phyloP scores from a whole-genome alignment of 805 yeast species.

The Hanseniaspora lachancei region DNA sequence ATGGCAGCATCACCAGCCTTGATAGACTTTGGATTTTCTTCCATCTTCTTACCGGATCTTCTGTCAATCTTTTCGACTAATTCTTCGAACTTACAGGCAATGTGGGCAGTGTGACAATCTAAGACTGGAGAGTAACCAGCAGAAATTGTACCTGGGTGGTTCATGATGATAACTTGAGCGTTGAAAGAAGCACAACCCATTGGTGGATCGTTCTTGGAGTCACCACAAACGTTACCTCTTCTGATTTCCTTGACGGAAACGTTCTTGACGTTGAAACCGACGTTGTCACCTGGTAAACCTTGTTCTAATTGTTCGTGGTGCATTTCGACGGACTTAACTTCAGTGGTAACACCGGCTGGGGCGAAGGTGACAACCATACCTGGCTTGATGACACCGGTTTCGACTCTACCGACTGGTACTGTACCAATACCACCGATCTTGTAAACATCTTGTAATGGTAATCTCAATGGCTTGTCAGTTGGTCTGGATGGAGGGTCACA shows the following conservation, averaged over 20 bases:
- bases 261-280: conserved; percentile 82
- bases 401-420: conserved; percentile 89
- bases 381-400: conserved; percentile 83
- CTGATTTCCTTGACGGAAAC: conserved; percentile 79
- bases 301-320: conserved; percentile 69
- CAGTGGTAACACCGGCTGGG: conserved; percentile 83
- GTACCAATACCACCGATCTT: conserved; percentile 87
- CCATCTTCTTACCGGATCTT: conserved; percentile 82
- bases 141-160: conserved; percentile 86
- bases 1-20: conserved; percentile 95
- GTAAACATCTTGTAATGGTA: conserved; percentile 84
- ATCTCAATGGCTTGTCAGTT: conserved; percentile 75
- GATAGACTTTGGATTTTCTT: conserved; percentile 83
- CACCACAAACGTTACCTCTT: conserved; percentile 89
- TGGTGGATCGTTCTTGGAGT: conserved; percentile 82
- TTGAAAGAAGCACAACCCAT: conserved; percentile 65
- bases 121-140: conserved; percentile 86
- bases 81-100: conserved; percentile 76
- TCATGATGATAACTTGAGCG: conserved; percentile 76
- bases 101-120: conserved; percentile 88
- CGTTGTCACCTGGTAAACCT: conserved; percentile 86
- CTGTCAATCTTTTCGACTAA: conserved; percentile 77
- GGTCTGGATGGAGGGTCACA: conserved; percentile 72
- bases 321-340: conserved; percentile 81
- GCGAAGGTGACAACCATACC: conserved; percentile 84